These are phyloP conservation scores for Striga hermonthica DNA, from an alignment of 305 asterid genomes.

Conservation along the genomic window DNA sequence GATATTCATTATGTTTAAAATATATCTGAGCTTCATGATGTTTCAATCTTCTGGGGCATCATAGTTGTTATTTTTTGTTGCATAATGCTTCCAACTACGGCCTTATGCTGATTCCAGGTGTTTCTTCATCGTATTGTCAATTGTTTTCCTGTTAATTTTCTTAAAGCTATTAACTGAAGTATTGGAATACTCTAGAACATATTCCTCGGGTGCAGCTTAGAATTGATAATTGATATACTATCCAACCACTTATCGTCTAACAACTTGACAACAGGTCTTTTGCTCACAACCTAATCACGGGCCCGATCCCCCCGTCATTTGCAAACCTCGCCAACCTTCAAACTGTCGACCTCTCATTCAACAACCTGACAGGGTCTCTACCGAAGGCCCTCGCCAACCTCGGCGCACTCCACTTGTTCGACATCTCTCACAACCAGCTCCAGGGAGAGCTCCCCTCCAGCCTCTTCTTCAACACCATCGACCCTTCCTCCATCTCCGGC, in stretches of 20 bases:
- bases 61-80: too few relatives aligned
- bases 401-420: slow-evolving; percentile 46
- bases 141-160: too few relatives aligned
- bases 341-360: slow-evolving; percentile 54
- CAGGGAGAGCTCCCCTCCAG: slow-evolving; percentile 68
- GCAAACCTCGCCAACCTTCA: slow-evolving; percentile 49
- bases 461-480: slow-evolving; percentile 61
- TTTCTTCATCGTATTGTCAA: neutral
- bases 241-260: too few relatives aligned
- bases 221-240: too few relatives aligned
- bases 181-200: too few relatives aligned
- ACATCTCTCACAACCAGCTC: slow-evolving; percentile 68
- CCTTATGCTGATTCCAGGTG: neutral
- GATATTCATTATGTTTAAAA: neutral
- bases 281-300: slow-evolving; percentile 51
- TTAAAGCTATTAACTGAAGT: too few relatives aligned
- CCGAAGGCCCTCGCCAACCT: slow-evolving; percentile 67
- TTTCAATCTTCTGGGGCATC: too few relatives aligned
- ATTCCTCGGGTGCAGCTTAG: too few relatives aligned
- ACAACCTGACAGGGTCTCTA: slow-evolving; percentile 52
- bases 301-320: slow-evolving; percentile 50
- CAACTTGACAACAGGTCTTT: slow-evolving; percentile 63
- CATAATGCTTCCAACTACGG: slow-evolving; percentile 7
- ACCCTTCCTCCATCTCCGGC: slow-evolving; percentile 55
- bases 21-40: too few relatives aligned